Evolutionary conservation across 345 rosid species (phyloP).

Genomic region (Stellera chamaejasme): DNA sequence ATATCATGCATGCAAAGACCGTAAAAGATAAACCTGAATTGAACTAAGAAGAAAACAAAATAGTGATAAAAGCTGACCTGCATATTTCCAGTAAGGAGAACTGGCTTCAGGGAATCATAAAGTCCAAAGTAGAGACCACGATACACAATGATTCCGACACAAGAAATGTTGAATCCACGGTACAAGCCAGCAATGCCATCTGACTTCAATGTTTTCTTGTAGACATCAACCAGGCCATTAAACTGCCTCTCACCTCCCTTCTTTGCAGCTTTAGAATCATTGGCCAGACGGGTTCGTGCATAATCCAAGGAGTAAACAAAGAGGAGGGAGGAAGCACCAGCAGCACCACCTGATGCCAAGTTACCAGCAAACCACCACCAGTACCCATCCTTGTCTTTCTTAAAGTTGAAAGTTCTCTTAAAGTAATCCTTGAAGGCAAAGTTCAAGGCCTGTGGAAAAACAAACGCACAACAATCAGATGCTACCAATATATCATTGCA

Average conservation of each 20-base stretch:
- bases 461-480: neutral
- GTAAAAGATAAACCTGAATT: neutral
- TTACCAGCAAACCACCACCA: slow-evolving; percentile 97
- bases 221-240: slow-evolving; percentile 71
- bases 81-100: slow-evolving; percentile 45
- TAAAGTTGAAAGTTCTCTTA: slow-evolving; percentile 80
- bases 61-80: slow-evolving; percentile 27
- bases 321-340: slow-evolving; percentile 84
- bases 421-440: slow-evolving; percentile 92
- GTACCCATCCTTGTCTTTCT: slow-evolving; percentile 85
- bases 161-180: slow-evolving; percentile 86
- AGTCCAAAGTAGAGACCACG: slow-evolving; percentile 88
- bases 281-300: slow-evolving; percentile 87
- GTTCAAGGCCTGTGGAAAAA: slow-evolving; percentile 60
- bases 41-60: neutral
- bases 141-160: slow-evolving; percentile 75
- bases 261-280: slow-evolving; percentile 82
- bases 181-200: slow-evolving; percentile 83
- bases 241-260: slow-evolving; percentile 90
- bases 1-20: no score
- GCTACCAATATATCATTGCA: neutral
- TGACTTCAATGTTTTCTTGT: slow-evolving; percentile 60
- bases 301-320: slow-evolving; percentile 84
- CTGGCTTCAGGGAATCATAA: slow-evolving; percentile 87
- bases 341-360: slow-evolving; percentile 85